A percentile compares a stretch with the other conserved stretches of the same genome.
Conservation (phyloP, 2,329 filamentous ascomycete species). For the Xylaria sp. region DNA sequence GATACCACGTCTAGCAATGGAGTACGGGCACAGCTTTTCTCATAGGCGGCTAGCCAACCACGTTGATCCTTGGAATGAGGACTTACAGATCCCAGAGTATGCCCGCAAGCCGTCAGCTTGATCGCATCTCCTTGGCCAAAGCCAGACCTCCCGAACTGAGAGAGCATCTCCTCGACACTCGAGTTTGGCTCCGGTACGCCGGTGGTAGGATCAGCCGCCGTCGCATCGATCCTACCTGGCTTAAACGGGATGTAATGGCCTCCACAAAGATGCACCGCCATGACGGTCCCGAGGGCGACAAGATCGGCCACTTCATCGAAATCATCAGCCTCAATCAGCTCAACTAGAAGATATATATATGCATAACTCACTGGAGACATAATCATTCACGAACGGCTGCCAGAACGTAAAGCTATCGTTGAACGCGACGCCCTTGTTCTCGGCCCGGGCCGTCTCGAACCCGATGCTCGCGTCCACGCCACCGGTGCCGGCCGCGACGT, state of each 20-base stretch:
- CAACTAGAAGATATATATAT: not conserved
- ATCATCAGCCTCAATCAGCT: slow-evolving; percentile 1
- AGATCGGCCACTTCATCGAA: slow-evolving; percentile 33
- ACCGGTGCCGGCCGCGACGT: slow-evolving; percentile 31
- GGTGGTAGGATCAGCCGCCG: slow-evolving; percentile 29
- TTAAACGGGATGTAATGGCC: slow-evolving; percentile 33
- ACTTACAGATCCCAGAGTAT: slow-evolving; percentile 33
- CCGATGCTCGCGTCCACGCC: slow-evolving; percentile 37
- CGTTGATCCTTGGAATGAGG: not conserved
- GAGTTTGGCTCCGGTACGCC: slow-evolving; percentile 34
- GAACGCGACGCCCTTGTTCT: slow-evolving; percentile 35
- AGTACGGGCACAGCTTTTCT: too few species aligned
- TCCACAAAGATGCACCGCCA: slow-evolving; percentile 35
- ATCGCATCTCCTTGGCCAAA: slow-evolving; percentile 34
- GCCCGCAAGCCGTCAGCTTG: slow-evolving; percentile 33
- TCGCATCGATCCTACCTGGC: slow-evolving; percentile 34
- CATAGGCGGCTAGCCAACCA: not conserved
- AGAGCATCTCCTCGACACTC: slow-evolving; percentile 30
- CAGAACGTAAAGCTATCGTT: slow-evolving; percentile 36
- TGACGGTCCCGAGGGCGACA: slow-evolving; percentile 34
- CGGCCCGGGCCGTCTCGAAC: slow-evolving; percentile 33
- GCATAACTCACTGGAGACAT: slow-evolving; percentile 30
- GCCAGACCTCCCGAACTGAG: slow-evolving; percentile 29
- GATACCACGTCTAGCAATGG: too few species aligned
- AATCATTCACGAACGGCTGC: slow-evolving; percentile 35